Conservation (phyloP, 78 protist genomes). For the Speleostelium caveatum region DNA sequence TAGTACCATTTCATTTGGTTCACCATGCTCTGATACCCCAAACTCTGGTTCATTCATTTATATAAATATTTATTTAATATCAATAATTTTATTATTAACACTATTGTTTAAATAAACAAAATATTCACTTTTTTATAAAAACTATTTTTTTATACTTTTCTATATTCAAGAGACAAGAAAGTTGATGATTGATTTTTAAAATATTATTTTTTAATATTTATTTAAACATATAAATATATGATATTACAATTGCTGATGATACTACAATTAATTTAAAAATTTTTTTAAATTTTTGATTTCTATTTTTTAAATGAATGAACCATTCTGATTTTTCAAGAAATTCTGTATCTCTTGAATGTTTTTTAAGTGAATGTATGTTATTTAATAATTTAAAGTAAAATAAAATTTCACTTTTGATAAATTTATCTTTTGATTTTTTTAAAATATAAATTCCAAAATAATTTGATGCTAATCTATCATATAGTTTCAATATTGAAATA, state of each 20-base stretch:
- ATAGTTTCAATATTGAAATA: neutral
- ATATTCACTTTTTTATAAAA: too few species aligned
- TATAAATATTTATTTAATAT: too few species aligned
- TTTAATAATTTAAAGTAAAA: neutral
- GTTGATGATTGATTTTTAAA: too few species aligned
- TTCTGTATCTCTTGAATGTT: neutral
- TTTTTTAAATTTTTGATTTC: neutral
- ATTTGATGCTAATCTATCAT: conserved; percentile 4
- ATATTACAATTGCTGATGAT: neutral
- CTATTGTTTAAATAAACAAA: too few species aligned
- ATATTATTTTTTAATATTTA: too few species aligned
- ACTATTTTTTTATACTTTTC: too few species aligned
- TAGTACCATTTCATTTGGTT: too few species aligned
- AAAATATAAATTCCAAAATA: neutral
- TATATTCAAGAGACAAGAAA: too few species aligned
- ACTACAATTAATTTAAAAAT: neutral
- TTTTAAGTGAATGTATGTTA: neutral
- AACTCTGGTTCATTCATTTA: too few species aligned
- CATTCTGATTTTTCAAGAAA: neutral
- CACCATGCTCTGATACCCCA: too few species aligned
- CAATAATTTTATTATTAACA: too few species aligned
- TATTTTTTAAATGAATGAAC: neutral
- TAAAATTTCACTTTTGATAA: neutral
- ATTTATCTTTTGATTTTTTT: neutral
- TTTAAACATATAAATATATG: too few species aligned